phyloP scores from a whole-genome alignment of 345 rosid genomes.

The Dimocarpus longan region DNA sequence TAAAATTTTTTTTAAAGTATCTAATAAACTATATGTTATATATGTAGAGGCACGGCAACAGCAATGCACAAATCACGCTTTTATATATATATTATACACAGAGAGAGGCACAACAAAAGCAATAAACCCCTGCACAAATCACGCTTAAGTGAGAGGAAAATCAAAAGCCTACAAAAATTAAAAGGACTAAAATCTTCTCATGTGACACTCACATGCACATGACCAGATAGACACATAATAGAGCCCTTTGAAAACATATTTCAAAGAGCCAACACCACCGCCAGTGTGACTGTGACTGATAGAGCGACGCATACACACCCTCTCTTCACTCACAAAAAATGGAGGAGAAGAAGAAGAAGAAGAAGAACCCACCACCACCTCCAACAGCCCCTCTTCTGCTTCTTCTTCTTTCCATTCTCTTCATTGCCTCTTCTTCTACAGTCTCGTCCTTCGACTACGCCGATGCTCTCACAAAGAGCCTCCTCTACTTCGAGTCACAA shows the following conservation, averaged over 20 bases:
- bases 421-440: background rate
- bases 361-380: background rate
- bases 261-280: background rate
- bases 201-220: constrained; percentile 33
- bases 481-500: constrained; percentile 90
- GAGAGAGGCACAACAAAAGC: constrained; percentile 14
- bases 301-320: background rate
- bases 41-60: too few species aligned
- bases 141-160: constrained; percentile 18
- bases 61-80: too few species aligned
- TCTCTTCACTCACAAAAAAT: background rate
- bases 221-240: background rate
- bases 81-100: background rate
- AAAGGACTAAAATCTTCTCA: constrained; percentile 15
- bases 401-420: constrained; percentile 23
- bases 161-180: background rate
- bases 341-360: constrained; percentile 11
- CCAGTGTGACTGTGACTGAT: background rate
- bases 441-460: constrained; percentile 49
- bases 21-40: too few species aligned
- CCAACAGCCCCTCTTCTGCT: background rate
- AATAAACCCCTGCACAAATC: constrained; percentile 35
- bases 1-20: too few species aligned
- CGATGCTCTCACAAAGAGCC: constrained; percentile 83
- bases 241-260: background rate